Conservation (phyloP, 2,329 filamentous ascomycete genomes). For the Curvularia sp. region DNA sequence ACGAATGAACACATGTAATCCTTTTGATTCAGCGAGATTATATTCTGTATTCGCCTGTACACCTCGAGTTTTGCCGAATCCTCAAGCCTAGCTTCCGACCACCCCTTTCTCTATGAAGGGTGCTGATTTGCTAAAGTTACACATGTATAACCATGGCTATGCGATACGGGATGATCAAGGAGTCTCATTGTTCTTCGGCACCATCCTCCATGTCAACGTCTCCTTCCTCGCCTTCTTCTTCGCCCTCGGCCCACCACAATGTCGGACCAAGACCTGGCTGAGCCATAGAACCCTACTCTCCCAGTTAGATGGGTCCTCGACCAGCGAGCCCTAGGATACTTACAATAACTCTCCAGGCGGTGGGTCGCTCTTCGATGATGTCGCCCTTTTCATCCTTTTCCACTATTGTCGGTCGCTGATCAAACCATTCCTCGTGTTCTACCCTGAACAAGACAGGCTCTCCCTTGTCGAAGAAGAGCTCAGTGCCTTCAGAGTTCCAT, state of each 20-base stretch:
- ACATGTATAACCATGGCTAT: not conserved
- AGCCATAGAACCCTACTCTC: constrained; percentile 55
- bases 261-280: constrained; percentile 57
- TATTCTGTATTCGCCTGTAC: not conserved
- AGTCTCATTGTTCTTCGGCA: constrained; percentile 25
- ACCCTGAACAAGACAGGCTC: constrained; percentile 89
- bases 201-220: constrained; percentile 43
- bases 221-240: constrained; percentile 39
- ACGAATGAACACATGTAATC: too few species aligned
- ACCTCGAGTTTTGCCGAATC: not conserved
- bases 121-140: not conserved
- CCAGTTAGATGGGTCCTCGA: constrained; percentile 16
- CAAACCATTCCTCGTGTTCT: constrained; percentile 87
- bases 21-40: not conserved
- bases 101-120: not conserved
- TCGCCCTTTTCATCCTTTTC: constrained; percentile 68
- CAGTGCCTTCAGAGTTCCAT: constrained; percentile 76
- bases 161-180: too few species aligned
- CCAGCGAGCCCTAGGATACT: constrained; percentile 18
- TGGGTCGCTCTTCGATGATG: constrained; percentile 67
- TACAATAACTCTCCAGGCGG: constrained; percentile 72
- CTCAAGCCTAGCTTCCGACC: not conserved
- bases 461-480: constrained; percentile 86
- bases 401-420: constrained; percentile 83
- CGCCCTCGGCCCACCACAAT: constrained; percentile 55